Conservation (phyloP, 352 stramenopile genomes). For the Pythium scleroteichum region DNA sequence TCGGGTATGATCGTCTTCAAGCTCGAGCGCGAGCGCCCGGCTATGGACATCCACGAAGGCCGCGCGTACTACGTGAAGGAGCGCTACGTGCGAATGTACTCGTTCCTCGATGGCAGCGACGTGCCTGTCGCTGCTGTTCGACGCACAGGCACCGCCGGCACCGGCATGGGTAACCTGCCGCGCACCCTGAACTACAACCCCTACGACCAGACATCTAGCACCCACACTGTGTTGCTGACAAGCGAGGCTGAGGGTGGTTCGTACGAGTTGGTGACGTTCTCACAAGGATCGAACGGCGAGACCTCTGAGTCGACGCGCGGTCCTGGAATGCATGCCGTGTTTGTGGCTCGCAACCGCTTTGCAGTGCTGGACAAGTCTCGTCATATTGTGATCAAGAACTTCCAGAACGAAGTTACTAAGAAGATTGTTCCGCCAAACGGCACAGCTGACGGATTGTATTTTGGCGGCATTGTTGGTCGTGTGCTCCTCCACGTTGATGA, state of each 20-base stretch:
- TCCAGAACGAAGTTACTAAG: slow-evolving; percentile 99
- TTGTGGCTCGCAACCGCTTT: slow-evolving; percentile 98
- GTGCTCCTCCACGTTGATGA: slow-evolving; percentile 97
- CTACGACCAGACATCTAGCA: slow-evolving; percentile 91
- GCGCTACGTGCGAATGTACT: slow-evolving; percentile 97
- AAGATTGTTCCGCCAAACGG: slow-evolving; percentile 95
- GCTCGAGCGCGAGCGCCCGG: slow-evolving; percentile 95
- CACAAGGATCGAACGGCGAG: slow-evolving; percentile 65
- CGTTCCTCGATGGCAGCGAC: slow-evolving; percentile 87
- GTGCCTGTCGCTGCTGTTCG: slow-evolving; percentile 73
- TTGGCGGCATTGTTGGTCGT: slow-evolving; percentile 96
- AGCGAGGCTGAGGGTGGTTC: slow-evolving; percentile 96
- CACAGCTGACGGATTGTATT: slow-evolving; percentile 95
- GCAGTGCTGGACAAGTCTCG: slow-evolving; percentile 96
- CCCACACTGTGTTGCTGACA: slow-evolving; percentile 93
- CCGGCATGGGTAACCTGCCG: slow-evolving; percentile 92
- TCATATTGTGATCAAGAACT: slow-evolving; percentile 99
- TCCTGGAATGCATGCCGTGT: slow-evolving; percentile 94
- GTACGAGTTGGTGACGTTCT: slow-evolving; percentile 98
- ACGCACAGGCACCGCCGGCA: slow-evolving; percentile 63
- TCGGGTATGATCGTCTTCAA: slow-evolving; percentile 99
- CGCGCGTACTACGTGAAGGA: slow-evolving; percentile 97
- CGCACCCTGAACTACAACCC: slow-evolving; percentile 96
- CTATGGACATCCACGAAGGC: slow-evolving; percentile 88
- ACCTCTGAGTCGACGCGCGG: slow-evolving; percentile 94